These are phyloP conservation scores for Ambrosiella cleistominuta DNA, from an alignment of 2,329 filamentous ascomycete species.

Conservation along the genomic window DNA sequence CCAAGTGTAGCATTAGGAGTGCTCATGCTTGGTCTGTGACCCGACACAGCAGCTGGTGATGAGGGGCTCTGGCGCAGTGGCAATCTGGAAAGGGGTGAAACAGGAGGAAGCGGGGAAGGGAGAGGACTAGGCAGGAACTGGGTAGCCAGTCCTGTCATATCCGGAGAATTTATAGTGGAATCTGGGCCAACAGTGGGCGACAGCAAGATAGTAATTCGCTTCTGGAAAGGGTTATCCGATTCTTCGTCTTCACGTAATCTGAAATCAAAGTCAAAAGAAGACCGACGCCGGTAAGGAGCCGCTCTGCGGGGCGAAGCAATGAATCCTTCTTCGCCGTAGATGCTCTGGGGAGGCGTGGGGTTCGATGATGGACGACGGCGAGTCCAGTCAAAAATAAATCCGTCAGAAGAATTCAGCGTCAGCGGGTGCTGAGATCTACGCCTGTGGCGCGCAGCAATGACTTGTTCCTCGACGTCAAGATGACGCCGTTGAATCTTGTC, in stretches of 20 bases:
- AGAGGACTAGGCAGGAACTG: constrained; percentile 3
- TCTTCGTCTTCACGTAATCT: constrained; percentile 8
- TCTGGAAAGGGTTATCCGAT: constrained; percentile 10
- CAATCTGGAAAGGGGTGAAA: constrained; percentile 4
- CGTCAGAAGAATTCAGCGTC: constrained; percentile 7
- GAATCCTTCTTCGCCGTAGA: constrained; percentile 11
- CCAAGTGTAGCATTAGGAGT: constrained; percentile 10
- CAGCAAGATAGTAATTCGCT: constrained; percentile 8
- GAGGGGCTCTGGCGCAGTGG: constrained; percentile 16
- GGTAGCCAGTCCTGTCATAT: neutral
- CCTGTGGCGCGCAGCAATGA: constrained; percentile 16
- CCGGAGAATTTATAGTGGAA: constrained; percentile 5
- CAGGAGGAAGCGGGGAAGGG: neutral
- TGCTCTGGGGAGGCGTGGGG: constrained; percentile 10
- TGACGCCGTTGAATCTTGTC: constrained; percentile 55
- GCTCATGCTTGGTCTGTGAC: constrained; percentile 15
- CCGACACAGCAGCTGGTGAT: constrained; percentile 17
- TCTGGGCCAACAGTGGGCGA: constrained; percentile 8
- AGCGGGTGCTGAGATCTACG: neutral
- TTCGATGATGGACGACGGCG: constrained; percentile 11
- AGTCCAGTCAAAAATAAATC: constrained; percentile 11
- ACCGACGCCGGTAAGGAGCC: constrained; percentile 19
- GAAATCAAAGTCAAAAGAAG: constrained; percentile 9
- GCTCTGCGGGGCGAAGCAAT: constrained; percentile 28
- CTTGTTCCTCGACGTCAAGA: constrained; percentile 55